Conservation (phyloP, 1,284 basidiomycete genomes). For the Tilletia walkeri region DNA sequence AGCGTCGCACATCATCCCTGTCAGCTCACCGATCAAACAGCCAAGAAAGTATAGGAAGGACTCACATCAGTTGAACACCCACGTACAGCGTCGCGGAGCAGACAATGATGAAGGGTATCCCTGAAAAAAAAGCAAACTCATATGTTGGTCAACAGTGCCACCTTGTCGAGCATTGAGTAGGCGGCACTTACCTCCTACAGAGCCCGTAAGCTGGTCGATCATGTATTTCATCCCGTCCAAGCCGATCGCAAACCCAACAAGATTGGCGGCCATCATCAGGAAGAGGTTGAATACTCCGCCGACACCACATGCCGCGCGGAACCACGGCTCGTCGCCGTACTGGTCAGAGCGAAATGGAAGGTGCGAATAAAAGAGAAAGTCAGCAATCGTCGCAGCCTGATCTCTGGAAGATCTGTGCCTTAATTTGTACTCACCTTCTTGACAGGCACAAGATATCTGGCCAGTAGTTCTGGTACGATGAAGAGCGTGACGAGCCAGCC, state of each 20-base stretch:
- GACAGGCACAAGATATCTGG: slow-evolving; percentile 65
- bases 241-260: slow-evolving; percentile 92
- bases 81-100: slow-evolving; percentile 73
- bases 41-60: slow-evolving; percentile 64
- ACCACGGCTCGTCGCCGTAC: slow-evolving; percentile 74
- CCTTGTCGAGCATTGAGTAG: too few species aligned
- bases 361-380: not conserved
- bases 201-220: slow-evolving; percentile 67
- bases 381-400: not conserved
- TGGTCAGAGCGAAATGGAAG: slow-evolving; percentile 47
- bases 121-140: slow-evolving; percentile 55
- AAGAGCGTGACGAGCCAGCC: slow-evolving; percentile 93
- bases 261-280: slow-evolving; percentile 88
- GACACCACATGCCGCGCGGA: slow-evolving; percentile 77
- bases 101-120: slow-evolving; percentile 67
- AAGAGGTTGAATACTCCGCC: slow-evolving; percentile 84
- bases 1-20: slow-evolving; percentile 29
- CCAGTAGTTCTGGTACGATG: slow-evolving; percentile 79
- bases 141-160: not conserved
- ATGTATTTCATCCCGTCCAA: slow-evolving; percentile 77
- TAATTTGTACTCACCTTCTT: slow-evolving; percentile 63
- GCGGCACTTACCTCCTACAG: slow-evolving; percentile 63
- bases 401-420: not conserved
- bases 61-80: slow-evolving; percentile 89
- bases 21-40: slow-evolving; percentile 54